Conservation (phyloP, 2,329 filamentous ascomycete species). For the Ophiocordyceps sinensis region DNA sequence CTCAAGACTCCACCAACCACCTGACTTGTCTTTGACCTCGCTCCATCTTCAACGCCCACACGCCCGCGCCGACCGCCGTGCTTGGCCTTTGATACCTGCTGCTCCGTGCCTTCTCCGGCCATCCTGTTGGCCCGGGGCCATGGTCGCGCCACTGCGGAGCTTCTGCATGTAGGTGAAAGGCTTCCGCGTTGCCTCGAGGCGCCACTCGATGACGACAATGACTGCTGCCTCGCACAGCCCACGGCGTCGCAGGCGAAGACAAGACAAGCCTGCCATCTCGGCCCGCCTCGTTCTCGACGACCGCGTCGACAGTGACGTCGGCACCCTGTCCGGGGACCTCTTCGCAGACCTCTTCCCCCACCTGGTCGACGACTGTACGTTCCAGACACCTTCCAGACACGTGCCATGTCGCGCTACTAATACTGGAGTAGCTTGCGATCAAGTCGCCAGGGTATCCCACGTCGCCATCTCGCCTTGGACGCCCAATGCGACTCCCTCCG, state of each 20-base stretch:
- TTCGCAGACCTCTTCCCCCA: constrained; percentile 68
- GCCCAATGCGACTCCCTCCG: constrained; percentile 41
- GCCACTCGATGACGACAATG: background rate
- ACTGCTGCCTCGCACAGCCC: constrained; percentile 14
- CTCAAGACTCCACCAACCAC: too few species aligned
- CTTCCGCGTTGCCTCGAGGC: too few species aligned
- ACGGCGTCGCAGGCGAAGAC: constrained; percentile 37
- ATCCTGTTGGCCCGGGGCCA: too few species aligned
- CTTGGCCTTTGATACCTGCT: too few species aligned
- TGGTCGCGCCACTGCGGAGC: too few species aligned
- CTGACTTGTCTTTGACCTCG: too few species aligned
- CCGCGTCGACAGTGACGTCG: constrained; percentile 71
- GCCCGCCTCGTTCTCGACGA: constrained; percentile 76
- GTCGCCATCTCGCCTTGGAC: constrained; percentile 64
- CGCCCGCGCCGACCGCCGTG: too few species aligned
- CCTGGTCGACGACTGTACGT: constrained; percentile 35
- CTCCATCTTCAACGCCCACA: too few species aligned
- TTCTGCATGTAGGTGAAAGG: too few species aligned
- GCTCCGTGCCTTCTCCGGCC: too few species aligned
- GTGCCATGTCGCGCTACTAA: background rate
- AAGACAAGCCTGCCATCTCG: constrained; percentile 61
- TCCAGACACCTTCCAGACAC: background rate
- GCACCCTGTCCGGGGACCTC: constrained; percentile 74
- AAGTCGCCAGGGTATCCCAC: constrained; percentile 34
- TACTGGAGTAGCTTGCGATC: constrained; percentile 14